These are phyloP conservation scores for Cajanus cajan DNA, from an alignment of 306 rosid genomes.

Conservation along the genomic window DNA sequence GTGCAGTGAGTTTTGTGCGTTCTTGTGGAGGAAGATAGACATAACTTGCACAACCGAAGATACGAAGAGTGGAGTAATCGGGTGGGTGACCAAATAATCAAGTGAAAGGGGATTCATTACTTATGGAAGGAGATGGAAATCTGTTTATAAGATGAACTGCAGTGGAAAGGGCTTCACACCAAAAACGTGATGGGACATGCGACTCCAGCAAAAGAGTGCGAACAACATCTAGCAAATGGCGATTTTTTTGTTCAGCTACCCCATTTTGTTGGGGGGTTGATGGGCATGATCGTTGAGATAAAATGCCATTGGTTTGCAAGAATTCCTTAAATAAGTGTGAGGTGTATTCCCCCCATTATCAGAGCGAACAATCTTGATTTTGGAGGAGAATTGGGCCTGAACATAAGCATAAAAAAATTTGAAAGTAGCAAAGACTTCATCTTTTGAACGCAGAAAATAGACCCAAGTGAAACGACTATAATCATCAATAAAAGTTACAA, in stretches of 20 bases:
- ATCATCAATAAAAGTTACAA: background rate
- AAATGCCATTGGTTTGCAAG: background rate
- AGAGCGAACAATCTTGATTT: background rate
- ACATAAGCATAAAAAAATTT: background rate
- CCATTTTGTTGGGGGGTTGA: background rate
- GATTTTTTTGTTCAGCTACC: background rate
- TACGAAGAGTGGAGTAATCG: no score
- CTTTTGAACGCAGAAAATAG: background rate
- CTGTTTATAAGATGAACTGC: background rate
- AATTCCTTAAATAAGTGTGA: background rate
- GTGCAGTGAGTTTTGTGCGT: background rate
- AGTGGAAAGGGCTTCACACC: background rate
- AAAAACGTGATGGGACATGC: background rate
- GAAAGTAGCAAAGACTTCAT: background rate
- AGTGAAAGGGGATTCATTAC: background rate
- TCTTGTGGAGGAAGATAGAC: background rate
- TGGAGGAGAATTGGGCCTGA: background rate
- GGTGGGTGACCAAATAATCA: background rate
- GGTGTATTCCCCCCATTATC: background rate
- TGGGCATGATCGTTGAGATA: background rate
- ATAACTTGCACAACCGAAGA: background rate
- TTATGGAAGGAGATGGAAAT: background rate
- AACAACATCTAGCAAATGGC: background rate
- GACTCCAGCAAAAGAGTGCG: background rate
- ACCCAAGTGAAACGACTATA: background rate